Evolutionary conservation across 306 rosid genomes (phyloP).

Genomic region (Fragaria ananassa): DNA sequence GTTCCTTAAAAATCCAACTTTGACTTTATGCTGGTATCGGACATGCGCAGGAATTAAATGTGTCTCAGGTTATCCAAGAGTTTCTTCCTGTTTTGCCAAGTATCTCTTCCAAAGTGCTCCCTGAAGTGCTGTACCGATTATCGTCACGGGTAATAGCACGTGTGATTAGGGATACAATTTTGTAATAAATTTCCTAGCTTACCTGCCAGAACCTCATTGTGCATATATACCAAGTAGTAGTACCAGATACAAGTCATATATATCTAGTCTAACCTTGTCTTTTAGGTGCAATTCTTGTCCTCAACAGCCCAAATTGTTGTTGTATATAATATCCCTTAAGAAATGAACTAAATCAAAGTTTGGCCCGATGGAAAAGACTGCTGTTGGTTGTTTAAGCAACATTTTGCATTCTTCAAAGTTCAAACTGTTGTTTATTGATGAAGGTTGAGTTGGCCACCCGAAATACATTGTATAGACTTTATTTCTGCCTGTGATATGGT

Average conservation of each 20-base stretch:
- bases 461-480: not conserved
- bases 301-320: conserved; percentile 2
- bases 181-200: conserved; percentile 34
- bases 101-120: conserved; percentile 73
- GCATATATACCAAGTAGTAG: conserved; percentile 19
- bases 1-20: conserved; percentile 5
- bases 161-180: conserved; percentile 68
- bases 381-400: not conserved
- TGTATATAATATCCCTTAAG: conserved; percentile 20
- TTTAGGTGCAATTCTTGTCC: conserved; percentile 18
- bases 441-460: not conserved
- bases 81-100: conserved; percentile 87
- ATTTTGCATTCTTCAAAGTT: not conserved
- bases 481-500: not conserved
- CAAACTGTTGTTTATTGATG: not conserved
- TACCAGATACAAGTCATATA: conserved; percentile 23
- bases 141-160: conserved; percentile 92
- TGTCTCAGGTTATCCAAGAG: conserved; percentile 64
- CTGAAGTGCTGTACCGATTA: conserved; percentile 73
- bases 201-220: conserved; percentile 31
- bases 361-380: not conserved
- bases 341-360: not conserved
- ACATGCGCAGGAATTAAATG: conserved; percentile 47
- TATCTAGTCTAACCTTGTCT: conserved; percentile 14
- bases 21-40: conserved; percentile 6